A percentile compares a stretch with the other conserved stretches of the same genome.
Conservation (phyloP, 78 protist genomes). For the Diacronema lutheri region DNA sequence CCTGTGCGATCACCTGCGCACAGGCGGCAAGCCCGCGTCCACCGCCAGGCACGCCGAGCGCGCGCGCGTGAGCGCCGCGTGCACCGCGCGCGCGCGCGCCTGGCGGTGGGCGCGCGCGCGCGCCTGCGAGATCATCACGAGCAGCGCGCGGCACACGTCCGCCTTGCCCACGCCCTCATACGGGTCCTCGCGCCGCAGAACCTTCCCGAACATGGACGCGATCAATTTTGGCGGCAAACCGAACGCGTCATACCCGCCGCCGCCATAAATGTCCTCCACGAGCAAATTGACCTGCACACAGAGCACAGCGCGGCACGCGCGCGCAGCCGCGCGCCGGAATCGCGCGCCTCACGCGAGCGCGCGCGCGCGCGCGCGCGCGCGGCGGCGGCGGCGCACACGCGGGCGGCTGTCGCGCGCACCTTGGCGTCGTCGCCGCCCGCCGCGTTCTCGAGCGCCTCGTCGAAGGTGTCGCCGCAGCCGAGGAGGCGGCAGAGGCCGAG, state of each 20-base stretch:
- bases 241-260: neutral
- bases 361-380: neutral
- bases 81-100: neutral
- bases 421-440: too few relatives aligned
- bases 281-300: neutral
- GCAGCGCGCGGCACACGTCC: neutral
- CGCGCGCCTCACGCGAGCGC: too few relatives aligned
- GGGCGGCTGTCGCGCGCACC: too few relatives aligned
- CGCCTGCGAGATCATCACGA: neutral
- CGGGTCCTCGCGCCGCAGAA: neutral
- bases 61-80: neutral
- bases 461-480: neutral
- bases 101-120: neutral
- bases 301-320: too few relatives aligned
- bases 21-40: too few relatives aligned
- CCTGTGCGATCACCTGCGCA: too few relatives aligned
- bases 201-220: neutral
- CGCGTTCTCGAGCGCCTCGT: neutral
- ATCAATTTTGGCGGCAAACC: neutral
- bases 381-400: too few relatives aligned
- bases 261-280: constrained; percentile 31
- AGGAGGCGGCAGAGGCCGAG: constrained; percentile 27
- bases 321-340: neutral
- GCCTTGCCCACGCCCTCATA: neutral
- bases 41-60: neutral